Base-by-base conservation (phyloP, 1,284 basidiomycete species). In the Lentinus polychrous region DNA sequence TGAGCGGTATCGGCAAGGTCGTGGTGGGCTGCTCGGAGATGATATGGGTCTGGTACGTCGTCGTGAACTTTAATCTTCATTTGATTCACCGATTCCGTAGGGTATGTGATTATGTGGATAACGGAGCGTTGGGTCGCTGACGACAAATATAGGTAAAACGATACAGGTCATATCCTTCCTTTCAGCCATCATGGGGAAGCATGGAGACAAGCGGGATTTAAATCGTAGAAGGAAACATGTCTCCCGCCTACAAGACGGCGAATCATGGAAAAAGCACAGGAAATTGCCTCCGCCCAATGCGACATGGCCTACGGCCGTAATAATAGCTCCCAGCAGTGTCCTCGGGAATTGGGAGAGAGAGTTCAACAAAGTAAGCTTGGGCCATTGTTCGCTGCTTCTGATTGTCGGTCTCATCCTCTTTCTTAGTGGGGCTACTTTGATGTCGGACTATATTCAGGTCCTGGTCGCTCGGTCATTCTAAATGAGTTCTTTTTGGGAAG, bases 81-180 rank as follows among this genome's bases (percentile, higher is more conserved):
- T 40, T 48, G 22, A 37, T 12, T 37, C 14, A 37, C 35, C 35
- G n/a, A 4, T 15, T 48, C 14, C 49, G 35, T 53, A 45, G 38
- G 33, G 24, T 44, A 33, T 24, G 34, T 32, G 36, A 23, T 18
- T 15, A 22, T 17, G 36, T 20, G 14, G 14, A n/a, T 37, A 18
- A 15, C 35, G n/a, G n/a, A 37, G 14, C 49, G 43, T 50, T 48
- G 8, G 1, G 6, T 41, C 3, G 15, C 11, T 22, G 37, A 41
- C 36, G 17, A 3, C 20, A 11, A 15, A 43, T 23, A 8, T 33
- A 60, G 89, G 89, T 2, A 91, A 91, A 73, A 91, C 88, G 0
- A 87, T 92, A n/a, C 91, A 94, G 64, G 81, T 93, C 20, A 91
- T 93, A 34, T 76, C 86, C 0, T 92, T 94, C 57, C 72, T 94